These are phyloP conservation scores for Eragrostis nindensis DNA, from an alignment of 176 grass and related monocot species.

Conservation along the genomic window DNA sequence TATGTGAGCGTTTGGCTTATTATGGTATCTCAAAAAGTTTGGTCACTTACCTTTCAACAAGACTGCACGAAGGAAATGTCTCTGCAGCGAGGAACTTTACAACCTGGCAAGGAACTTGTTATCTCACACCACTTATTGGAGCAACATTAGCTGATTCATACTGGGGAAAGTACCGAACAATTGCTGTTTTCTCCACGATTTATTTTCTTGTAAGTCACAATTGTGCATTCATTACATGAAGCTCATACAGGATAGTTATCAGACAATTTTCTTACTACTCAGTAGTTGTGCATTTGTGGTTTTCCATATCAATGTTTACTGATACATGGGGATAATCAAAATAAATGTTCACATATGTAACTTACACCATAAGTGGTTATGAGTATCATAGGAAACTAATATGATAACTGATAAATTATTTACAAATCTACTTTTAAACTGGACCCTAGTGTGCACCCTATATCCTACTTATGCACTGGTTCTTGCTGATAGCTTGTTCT, in stretches of 20 bases:
- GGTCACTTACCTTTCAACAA: conserved; percentile 72
- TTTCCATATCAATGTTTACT: neutral
- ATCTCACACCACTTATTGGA: conserved; percentile 76
- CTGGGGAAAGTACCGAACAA: conserved; percentile 75
- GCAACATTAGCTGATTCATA: conserved; percentile 75
- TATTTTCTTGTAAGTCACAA: conserved; percentile 80
- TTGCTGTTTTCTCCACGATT: conserved; percentile 73
- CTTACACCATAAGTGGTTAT: conserved; percentile 7
- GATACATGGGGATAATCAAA: neutral
- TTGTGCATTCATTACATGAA: neutral
- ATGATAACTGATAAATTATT: conserved; percentile 14
- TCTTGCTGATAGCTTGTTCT: conserved; percentile 18
- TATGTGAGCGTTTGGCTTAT: conserved; percentile 74
- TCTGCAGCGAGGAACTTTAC: conserved; percentile 75
- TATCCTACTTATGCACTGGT: neutral
- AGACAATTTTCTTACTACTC: neutral
- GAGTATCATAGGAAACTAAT: neutral
- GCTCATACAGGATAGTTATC: neutral
- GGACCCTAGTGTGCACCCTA: neutral
- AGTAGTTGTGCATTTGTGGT: neutral
- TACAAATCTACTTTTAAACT: conserved; percentile 20
- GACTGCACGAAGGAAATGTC: conserved; percentile 69
- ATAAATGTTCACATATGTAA: neutral
- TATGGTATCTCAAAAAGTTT: conserved; percentile 86
- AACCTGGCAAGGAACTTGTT: conserved; percentile 89